Evolutionary conservation across 768 basidiomycete genomes (phyloP).

Genomic region (Rhodocollybia butyracea): DNA sequence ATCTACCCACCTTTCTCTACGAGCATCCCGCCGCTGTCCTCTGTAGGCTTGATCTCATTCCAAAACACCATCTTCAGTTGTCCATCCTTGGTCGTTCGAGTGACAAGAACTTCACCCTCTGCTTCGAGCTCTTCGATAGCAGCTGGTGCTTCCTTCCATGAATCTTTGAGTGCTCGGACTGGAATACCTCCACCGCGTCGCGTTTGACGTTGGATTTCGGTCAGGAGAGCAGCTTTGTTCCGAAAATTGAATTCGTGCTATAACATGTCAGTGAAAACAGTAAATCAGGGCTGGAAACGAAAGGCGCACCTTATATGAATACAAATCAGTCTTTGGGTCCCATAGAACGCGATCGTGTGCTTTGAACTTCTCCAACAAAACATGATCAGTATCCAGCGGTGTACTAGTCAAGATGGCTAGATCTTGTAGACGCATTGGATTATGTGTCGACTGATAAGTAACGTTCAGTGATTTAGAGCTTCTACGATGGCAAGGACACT

Average conservation of each 20-base stretch:
- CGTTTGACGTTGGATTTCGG: conserved; percentile 83
- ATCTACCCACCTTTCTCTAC: conserved; percentile 71
- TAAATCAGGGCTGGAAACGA: neutral
- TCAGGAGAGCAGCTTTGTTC: conserved; percentile 78
- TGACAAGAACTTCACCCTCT: conserved; percentile 87
- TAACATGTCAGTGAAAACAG: neutral
- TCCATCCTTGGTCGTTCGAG: conserved; percentile 78
- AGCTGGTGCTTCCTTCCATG: conserved; percentile 83
- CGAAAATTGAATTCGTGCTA: conserved; percentile 87
- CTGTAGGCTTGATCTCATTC: conserved; percentile 82
- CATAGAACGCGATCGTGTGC: conserved; percentile 76
- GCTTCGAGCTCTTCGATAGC: conserved; percentile 89
- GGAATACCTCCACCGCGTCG: conserved; percentile 83
- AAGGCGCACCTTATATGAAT: conserved; percentile 72
- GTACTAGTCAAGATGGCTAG: conserved; percentile 79
- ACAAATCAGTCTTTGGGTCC: conserved; percentile 82
- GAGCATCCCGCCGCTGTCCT: conserved; percentile 64
- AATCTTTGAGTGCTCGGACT: conserved; percentile 81
- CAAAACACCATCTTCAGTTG: conserved; percentile 84
- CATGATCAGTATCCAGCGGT: conserved; percentile 66
- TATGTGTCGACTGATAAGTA: conserved; percentile 52
- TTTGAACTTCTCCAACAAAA: conserved; percentile 78
- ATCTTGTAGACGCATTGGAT: conserved; percentile 86
- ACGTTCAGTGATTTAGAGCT: conserved; percentile 9
- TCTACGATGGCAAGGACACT: conserved; percentile 12